Base-by-base conservation (phyloP, 148 eudicot genomes). In the Persicaria maculosa region DNA sequence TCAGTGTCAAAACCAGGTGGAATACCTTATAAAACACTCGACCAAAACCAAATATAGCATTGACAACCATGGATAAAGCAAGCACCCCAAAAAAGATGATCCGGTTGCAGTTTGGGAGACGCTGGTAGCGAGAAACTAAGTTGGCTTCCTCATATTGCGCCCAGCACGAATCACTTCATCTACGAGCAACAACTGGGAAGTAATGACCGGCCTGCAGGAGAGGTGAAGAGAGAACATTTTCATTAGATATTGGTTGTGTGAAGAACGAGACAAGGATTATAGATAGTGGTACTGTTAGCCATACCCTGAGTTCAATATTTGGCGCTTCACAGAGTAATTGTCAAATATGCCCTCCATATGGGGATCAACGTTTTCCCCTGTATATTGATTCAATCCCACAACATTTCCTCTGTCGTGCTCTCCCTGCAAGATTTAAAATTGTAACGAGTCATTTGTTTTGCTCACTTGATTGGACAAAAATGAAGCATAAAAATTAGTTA, bases 161-260 rank as follows among this genome's bases (percentile, higher is more conserved):
- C 98, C 98, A 71, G 98, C 97, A 74, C 97, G 96, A 54, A 94
- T 94, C 61, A 94, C 97, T 86, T 94, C 98, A 84, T 94, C 98
- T 52, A 94, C 98, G 47, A 94, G 88, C 81, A 94, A 81, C 85
- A 94, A 80, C 72, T 94, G 97, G 68, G 98, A 91, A 54, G 97
- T 85, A 55, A 94, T 91, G 16, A 94, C 93, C n/a, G 98, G 93
- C 80, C 98, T 94, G 92, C 79, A 78, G 52, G 43, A 74, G 53
- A 74, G 17, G 0, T 71, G 61, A 47, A 67, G 22, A 50, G 1
- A 1, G 10, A 19, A 69, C 4, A 62, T 4, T 64, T 40, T 40
- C 70, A 43, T 62, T 11, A 62, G 44, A 10, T 11, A 10, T 1
- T 65, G 9, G 36, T 65, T 65, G 43, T 59, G 17, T 6, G 68